phyloP scores from a whole-genome alignment of 2,329 filamentous ascomycete genomes.

The Trichoderma polysporum region DNA sequence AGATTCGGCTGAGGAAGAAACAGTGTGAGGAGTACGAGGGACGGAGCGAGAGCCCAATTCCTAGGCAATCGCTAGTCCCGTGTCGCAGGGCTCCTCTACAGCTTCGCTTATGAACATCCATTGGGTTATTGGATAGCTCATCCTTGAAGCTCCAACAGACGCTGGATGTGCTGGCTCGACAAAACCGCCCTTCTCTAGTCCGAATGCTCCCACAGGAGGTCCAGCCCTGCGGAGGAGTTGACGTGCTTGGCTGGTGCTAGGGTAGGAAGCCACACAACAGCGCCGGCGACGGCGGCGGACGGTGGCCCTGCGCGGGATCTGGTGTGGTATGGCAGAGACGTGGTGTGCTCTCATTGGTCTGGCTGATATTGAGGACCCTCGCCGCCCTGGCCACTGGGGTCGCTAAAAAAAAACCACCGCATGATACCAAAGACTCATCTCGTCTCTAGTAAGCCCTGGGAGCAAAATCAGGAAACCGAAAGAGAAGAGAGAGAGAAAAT shows the following conservation, averaged over 20 bases:
- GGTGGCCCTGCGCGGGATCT: conserved; percentile 27
- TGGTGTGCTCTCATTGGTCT: conserved; percentile 38
- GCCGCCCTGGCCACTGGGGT: conserved; percentile 20
- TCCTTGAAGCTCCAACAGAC: conserved; percentile 16
- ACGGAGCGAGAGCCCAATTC: conserved; percentile 12
- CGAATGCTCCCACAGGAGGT: not conserved
- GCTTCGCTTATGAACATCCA: conserved; percentile 17
- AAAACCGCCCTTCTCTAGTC: conserved; percentile 11
- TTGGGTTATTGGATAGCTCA: conserved; percentile 17
- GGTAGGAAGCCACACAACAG: conserved; percentile 16
- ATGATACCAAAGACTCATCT: conserved; percentile 17
- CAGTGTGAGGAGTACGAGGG: not conserved
- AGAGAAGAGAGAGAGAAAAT: not conserved
- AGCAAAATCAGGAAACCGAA: conserved; percentile 15
- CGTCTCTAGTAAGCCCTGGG: conserved; percentile 15
- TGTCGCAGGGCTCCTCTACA: conserved; percentile 11
- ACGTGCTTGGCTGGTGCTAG: conserved; percentile 19
- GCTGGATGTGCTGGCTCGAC: conserved; percentile 22
- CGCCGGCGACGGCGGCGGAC: conserved; percentile 16
- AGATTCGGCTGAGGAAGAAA: conserved; percentile 1
- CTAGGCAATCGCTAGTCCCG: not conserved
- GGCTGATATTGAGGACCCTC: conserved; percentile 22
- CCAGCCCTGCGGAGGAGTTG: conserved; percentile 18
- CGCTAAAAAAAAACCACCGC: conserved; percentile 19
- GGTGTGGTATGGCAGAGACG: conserved; percentile 34